Percentiles rank a stretch among this genome's conserved stretches.
These are phyloP conservation scores for Golubevia sp. DNA, from an alignment of 1,284 basidiomycete species.

Conservation along the genomic window DNA sequence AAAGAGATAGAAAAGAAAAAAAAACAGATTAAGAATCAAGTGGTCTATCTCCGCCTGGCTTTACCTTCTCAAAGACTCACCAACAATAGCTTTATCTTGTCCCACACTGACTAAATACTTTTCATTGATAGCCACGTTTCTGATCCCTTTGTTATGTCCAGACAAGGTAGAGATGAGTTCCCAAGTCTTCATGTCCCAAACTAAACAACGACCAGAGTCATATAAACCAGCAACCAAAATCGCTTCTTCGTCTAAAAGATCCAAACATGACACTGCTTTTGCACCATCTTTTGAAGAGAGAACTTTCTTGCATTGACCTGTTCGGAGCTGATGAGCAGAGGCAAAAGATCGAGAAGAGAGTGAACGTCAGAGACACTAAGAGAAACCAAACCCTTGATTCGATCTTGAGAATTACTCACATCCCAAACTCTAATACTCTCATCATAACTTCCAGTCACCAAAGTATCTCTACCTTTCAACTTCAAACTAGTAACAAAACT, in stretches of 20 bases:
- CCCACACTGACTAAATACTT: conserved; percentile 86
- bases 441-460: conserved; percentile 87
- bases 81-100: conserved; percentile 81
- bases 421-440: conserved; percentile 65
- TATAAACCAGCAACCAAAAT: conserved; percentile 90
- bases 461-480: conserved; percentile 68
- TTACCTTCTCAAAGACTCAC: conserved; percentile 3
- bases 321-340: conserved; percentile 70
- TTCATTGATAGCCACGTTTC: conserved; percentile 82
- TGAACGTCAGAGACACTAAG: neutral
- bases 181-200: conserved; percentile 27
- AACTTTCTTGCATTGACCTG: conserved; percentile 77
- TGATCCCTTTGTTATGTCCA: conserved; percentile 70
- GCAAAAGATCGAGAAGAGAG: neutral
- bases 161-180: conserved; percentile 70
- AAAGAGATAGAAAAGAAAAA: neutral
- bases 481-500: conserved; percentile 85
- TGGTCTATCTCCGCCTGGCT: neutral
- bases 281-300: conserved; percentile 67
- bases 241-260: conserved; percentile 81
- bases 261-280: conserved; percentile 85
- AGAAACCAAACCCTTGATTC: neutral
- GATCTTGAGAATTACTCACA: conserved; percentile 4
- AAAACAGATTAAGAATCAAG: neutral
- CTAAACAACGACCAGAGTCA: conserved; percentile 72